Evolutionary conservation across 2,329 filamentous ascomycete species (phyloP).

Genomic region (Alternaria novae-zelandiae): DNA sequence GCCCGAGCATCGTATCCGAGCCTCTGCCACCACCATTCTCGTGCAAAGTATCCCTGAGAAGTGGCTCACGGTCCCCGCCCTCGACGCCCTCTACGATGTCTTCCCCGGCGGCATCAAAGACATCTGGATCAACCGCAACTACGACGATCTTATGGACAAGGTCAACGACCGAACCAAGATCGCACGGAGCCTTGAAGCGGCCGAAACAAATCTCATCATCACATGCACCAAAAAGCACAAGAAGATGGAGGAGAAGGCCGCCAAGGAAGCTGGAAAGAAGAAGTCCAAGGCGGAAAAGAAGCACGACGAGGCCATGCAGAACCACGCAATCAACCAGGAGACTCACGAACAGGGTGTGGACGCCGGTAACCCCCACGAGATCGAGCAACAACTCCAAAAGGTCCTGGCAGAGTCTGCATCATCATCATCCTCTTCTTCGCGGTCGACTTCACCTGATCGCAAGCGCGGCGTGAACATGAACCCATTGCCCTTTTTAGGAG

Average conservation of each 20-base stretch:
- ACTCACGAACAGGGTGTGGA: slow-evolving; percentile 61
- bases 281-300: slow-evolving; percentile 61
- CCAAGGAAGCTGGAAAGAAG: slow-evolving; percentile 65
- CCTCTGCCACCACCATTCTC: slow-evolving; percentile 93
- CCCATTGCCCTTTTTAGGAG: slow-evolving; percentile 57
- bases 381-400: slow-evolving; percentile 57
- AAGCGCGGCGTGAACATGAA: slow-evolving; percentile 38
- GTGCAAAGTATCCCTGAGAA: slow-evolving; percentile 89
- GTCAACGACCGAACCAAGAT: slow-evolving; percentile 76
- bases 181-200: slow-evolving; percentile 74
- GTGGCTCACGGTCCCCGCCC: slow-evolving; percentile 84
- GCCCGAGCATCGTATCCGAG: slow-evolving; percentile 89
- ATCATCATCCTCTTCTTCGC: slow-evolving; percentile 43
- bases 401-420: slow-evolving; percentile 48
- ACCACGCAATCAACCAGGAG: slow-evolving; percentile 57
- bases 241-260: slow-evolving; percentile 71
- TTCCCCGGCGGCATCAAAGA: slow-evolving; percentile 95
- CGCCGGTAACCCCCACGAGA: slow-evolving; percentile 64
- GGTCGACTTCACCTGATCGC: slow-evolving; percentile 41
- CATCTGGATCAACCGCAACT: slow-evolving; percentile 94
- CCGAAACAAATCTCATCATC: slow-evolving; percentile 84
- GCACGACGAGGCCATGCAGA: slow-evolving; percentile 69
- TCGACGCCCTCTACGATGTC: slow-evolving; percentile 88
- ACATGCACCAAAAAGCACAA: slow-evolving; percentile 78
- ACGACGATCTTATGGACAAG: slow-evolving; percentile 82